Percentiles rank a stretch among this genome's conserved stretches.
Conservation (phyloP, 495 filamentous ascomycete species). For the Rhypophila decipiens region DNA sequence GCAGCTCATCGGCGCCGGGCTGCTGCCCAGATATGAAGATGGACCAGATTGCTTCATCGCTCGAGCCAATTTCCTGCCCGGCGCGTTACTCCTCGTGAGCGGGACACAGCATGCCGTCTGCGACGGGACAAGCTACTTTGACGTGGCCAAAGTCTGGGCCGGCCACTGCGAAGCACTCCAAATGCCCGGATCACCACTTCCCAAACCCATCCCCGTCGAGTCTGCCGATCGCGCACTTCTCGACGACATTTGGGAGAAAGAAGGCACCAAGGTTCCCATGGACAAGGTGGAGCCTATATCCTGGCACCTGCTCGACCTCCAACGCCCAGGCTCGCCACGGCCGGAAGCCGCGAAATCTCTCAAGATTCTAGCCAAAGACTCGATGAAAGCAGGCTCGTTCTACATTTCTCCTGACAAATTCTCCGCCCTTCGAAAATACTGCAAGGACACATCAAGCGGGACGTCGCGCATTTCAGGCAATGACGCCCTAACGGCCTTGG, state of each 20-base stretch:
- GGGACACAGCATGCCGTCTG: constrained; percentile 4
- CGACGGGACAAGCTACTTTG: constrained; percentile 4
- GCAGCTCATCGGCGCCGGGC: constrained; percentile 2
- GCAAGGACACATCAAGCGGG: background rate
- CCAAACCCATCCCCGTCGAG: background rate
- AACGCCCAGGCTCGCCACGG: background rate
- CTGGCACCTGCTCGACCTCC: constrained; percentile 1
- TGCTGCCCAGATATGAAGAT: constrained; percentile 4
- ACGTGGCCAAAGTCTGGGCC: constrained; percentile 9
- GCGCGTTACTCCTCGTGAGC: constrained; percentile 6
- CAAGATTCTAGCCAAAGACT: background rate
- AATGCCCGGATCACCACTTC: background rate
- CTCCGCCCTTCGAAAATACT: background rate
- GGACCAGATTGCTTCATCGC: constrained; percentile 10
- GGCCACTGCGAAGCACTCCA: constrained; percentile 4
- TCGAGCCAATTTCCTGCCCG: constrained; percentile 15
- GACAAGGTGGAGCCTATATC: background rate
- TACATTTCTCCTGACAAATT: constrained; percentile 11
- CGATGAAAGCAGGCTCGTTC: constrained; percentile 8
- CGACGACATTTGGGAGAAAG: constrained; percentile 5
- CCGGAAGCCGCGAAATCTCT: background rate
- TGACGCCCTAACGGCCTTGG: constrained; percentile 8
- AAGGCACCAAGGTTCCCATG: background rate
- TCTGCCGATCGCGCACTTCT: constrained; percentile 2
- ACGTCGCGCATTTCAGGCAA: constrained; percentile 6